phyloP scores from a whole-genome alignment of 257 asterid genomes.

The Mitragyna speciosa region DNA sequence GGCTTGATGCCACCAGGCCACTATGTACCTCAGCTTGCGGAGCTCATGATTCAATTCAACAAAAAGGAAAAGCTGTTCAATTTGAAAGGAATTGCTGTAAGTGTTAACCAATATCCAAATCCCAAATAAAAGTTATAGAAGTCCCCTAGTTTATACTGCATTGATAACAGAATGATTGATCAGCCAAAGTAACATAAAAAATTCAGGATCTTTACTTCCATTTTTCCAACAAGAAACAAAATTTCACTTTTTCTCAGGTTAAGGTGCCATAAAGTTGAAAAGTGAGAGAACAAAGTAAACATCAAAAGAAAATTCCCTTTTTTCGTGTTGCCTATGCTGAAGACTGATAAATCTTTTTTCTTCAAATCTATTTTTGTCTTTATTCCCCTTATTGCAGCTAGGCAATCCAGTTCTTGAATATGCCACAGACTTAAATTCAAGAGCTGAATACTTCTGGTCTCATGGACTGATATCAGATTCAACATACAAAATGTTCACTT shows the following conservation, averaged over 20 bases:
- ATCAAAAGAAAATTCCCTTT: background rate
- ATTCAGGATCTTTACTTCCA: background rate
- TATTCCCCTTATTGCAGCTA: slow-evolving; percentile 37
- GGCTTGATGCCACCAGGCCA: slow-evolving; percentile 46
- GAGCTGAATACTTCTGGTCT: slow-evolving; percentile 78
- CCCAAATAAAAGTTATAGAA: background rate
- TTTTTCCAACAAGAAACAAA: slow-evolving; percentile 1
- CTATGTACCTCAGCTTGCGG: slow-evolving; percentile 70
- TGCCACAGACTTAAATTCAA: slow-evolving; percentile 56
- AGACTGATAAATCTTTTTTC: background rate
- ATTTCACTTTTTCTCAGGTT: slow-evolving; percentile 5
- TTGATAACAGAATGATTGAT: slow-evolving; percentile 15
- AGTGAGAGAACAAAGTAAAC: background rate
- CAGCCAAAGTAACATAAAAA: background rate
- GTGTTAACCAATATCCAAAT: slow-evolving; percentile 21
- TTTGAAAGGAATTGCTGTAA: slow-evolving; percentile 68
- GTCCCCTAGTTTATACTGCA: background rate
- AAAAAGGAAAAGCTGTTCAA: slow-evolving; percentile 45
- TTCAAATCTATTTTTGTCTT: too few relatives aligned
- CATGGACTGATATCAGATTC: slow-evolving; percentile 74
- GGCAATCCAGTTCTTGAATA: slow-evolving; percentile 77
- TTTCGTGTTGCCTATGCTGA: slow-evolving; percentile 6
- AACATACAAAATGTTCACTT: slow-evolving; percentile 54
- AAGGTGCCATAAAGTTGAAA: background rate
- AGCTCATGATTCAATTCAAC: slow-evolving; percentile 58